Conservation (phyloP, 2,329 filamentous ascomycete genomes). For the Xylaria sp. region DNA sequence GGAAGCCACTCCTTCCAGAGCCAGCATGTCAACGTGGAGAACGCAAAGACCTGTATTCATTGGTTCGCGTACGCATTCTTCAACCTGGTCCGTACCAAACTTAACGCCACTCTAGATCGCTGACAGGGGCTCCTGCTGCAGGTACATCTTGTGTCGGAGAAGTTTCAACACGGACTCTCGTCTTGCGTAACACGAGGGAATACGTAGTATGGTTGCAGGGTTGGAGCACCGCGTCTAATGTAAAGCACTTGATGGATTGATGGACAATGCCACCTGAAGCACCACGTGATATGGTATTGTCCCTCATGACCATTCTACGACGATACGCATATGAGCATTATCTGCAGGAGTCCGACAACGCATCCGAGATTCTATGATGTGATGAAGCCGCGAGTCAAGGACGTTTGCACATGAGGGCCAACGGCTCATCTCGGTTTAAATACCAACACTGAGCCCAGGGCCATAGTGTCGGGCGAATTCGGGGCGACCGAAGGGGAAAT, state of each 20-base stretch:
- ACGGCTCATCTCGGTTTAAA: slow-evolving; percentile 27
- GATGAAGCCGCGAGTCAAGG: slow-evolving; percentile 14
- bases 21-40: slow-evolving; percentile 20
- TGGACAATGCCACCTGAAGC: too few relatives aligned
- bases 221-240: too few relatives aligned
- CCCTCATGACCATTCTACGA: too few relatives aligned
- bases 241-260: too few relatives aligned
- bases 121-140: slow-evolving; percentile 32
- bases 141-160: slow-evolving; percentile 33
- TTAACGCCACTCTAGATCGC: slow-evolving; percentile 22
- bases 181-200: too few relatives aligned
- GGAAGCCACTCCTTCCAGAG: neutral
- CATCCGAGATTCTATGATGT: slow-evolving; percentile 5
- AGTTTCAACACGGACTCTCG: slow-evolving; percentile 30
- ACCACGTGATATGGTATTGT: too few relatives aligned
- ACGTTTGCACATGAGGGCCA: neutral
- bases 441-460: slow-evolving; percentile 16
- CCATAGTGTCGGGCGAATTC: slow-evolving; percentile 22
- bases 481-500: slow-evolving; percentile 26
- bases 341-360: too few relatives aligned
- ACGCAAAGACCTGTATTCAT: slow-evolving; percentile 8
- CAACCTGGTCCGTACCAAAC: too few relatives aligned
- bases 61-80: slow-evolving; percentile 25
- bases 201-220: too few relatives aligned
- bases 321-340: too few relatives aligned